Evolutionary conservation across 441 rosid genomes (phyloP).

Genomic region (Hypseocharis bilobata): DNA sequence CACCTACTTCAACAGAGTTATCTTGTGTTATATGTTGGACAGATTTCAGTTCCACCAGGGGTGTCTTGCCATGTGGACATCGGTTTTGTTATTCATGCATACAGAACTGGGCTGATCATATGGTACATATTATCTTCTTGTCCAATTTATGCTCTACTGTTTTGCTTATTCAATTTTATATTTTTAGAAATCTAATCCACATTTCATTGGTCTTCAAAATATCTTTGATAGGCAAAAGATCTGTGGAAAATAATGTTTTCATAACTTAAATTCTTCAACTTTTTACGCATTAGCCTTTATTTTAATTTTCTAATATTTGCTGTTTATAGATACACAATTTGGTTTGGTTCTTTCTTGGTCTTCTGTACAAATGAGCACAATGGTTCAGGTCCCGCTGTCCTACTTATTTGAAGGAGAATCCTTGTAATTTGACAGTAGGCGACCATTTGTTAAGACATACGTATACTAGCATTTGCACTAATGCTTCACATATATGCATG

Average conservation of each 20-base stretch:
- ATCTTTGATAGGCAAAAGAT: neutral
- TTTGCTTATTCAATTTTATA: neutral
- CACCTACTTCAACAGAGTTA: constrained; percentile 36
- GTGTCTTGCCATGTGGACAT: constrained; percentile 84
- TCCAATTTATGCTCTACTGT: constrained; percentile 5
- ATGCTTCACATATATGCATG: neutral
- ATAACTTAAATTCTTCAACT: too few species aligned
- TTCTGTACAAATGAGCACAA: neutral
- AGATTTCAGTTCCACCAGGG: constrained; percentile 76
- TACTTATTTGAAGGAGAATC: neutral
- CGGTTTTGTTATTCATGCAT: constrained; percentile 91
- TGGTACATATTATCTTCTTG: constrained; percentile 37
- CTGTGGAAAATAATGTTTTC: neutral
- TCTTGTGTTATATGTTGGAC: constrained; percentile 94
- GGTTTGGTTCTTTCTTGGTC: neutral
- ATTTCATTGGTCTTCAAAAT: neutral
- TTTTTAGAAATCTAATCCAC: neutral
- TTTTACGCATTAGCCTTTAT: too few species aligned
- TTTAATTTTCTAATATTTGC: too few species aligned
- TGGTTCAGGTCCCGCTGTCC: constrained; percentile 2
- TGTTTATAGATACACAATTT: neutral
- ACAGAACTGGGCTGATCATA: constrained; percentile 63
- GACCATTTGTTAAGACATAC: neutral
- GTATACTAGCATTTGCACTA: neutral
- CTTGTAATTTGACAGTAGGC: neutral